Conservation (phyloP, 169 alveolate genomes). For the Plasmodium malariae region DNA sequence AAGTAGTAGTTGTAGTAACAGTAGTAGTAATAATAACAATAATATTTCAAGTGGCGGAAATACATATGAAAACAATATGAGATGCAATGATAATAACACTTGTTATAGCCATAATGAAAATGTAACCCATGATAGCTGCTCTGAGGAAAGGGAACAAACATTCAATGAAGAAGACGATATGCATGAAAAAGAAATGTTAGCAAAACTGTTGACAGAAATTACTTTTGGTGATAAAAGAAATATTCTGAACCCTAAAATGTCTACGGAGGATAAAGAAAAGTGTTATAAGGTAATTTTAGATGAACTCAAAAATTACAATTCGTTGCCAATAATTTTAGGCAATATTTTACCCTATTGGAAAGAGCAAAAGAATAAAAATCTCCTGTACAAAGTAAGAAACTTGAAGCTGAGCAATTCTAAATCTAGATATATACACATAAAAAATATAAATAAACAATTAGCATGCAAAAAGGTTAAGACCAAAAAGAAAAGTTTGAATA, state of each 20-base stretch:
- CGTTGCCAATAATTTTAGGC: slow-evolving; percentile 67
- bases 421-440: slow-evolving; percentile 30
- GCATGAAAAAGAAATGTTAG: slow-evolving; percentile 48
- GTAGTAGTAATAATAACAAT: not conserved
- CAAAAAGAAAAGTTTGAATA: slow-evolving; percentile 14
- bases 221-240: slow-evolving; percentile 56
- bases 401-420: slow-evolving; percentile 29
- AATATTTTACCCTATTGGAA: slow-evolving; percentile 75
- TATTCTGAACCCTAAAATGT: slow-evolving; percentile 19
- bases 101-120: not conserved
- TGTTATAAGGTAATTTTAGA: slow-evolving; percentile 55
- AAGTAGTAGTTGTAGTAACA: not conserved
- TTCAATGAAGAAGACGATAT: slow-evolving; percentile 30
- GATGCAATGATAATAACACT: not conserved
- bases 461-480: slow-evolving; percentile 4
- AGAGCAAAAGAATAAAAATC: slow-evolving; percentile 19
- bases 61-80: not conserved
- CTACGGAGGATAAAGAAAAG: slow-evolving; percentile 49
- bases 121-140: not conserved
- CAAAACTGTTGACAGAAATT: slow-evolving; percentile 62
- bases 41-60: too few relatives aligned
- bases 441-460: slow-evolving; percentile 27
- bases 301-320: slow-evolving; percentile 56
- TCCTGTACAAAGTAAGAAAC: slow-evolving; percentile 57
- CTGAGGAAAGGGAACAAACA: not conserved